Evolutionary conservation across 208 protist genomes (phyloP).

Genomic region (Strigomonas culicis): DNA sequence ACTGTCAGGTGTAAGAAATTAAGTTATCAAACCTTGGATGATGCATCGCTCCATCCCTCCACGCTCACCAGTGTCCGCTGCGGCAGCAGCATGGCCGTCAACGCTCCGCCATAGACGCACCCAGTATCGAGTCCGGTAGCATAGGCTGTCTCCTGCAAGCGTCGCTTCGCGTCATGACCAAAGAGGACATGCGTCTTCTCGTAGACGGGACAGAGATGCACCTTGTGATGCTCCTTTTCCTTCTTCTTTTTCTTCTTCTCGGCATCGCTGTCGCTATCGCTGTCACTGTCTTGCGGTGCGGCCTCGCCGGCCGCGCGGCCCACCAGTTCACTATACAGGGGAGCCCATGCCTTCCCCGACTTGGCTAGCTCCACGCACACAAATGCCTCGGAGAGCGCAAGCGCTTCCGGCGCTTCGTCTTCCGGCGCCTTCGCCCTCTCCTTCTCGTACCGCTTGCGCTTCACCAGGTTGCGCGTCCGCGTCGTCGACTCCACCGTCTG

Average conservation of each 20-base stretch:
- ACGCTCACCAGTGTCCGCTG: slow-evolving; percentile 40
- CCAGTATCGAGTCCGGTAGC: slow-evolving; percentile 73
- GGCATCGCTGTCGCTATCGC: not conserved
- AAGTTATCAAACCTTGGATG: too few species aligned
- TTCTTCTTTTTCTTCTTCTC: slow-evolving; percentile 4
- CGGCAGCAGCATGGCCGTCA: slow-evolving; percentile 59
- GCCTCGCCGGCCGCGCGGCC: not conserved
- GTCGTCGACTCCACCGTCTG: slow-evolving; percentile 42
- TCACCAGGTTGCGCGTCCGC: slow-evolving; percentile 51
- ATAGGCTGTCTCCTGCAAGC: slow-evolving; percentile 55
- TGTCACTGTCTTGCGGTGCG: slow-evolving; percentile 1
- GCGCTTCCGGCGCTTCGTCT: not conserved
- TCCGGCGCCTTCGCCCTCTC: slow-evolving; percentile 5
- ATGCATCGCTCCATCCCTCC: slow-evolving; percentile 27
- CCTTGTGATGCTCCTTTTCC: slow-evolving; percentile 9
- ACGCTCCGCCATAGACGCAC: slow-evolving; percentile 58
- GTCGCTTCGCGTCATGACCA: slow-evolving; percentile 74
- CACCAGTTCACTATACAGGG: slow-evolving; percentile 31
- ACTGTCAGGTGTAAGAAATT: too few species aligned
- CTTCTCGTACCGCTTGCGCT: slow-evolving; percentile 13
- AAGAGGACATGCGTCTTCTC: slow-evolving; percentile 35
- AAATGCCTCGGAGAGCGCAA: slow-evolving; percentile 27
- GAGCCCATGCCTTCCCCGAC: slow-evolving; percentile 39
- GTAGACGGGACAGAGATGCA: slow-evolving; percentile 18
- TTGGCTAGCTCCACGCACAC: slow-evolving; percentile 27